These are phyloP conservation scores for Stygiomarasmius scandens DNA, from an alignment of 1,284 basidiomycete genomes.

Conservation along the genomic window DNA sequence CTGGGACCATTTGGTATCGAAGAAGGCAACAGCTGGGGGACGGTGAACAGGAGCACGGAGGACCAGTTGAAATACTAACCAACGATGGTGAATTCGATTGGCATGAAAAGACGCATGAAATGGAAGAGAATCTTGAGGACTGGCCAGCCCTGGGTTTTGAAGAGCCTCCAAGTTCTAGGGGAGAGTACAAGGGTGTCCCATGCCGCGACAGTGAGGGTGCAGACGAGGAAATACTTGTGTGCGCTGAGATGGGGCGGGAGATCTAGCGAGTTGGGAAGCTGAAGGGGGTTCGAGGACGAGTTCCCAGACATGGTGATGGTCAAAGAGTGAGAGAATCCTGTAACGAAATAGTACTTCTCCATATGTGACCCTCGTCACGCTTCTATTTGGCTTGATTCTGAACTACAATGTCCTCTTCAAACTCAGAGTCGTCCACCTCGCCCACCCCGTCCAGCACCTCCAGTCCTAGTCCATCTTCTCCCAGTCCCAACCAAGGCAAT, in stretches of 20 bases:
- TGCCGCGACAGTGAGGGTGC: constrained; percentile 81
- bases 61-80: constrained; percentile 44
- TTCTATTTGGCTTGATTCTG: background rate
- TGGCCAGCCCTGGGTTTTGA: constrained; percentile 73
- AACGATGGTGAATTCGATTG: constrained; percentile 72
- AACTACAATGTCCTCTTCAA: background rate
- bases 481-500: constrained; percentile 31
- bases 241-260: constrained; percentile 75
- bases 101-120: constrained; percentile 74
- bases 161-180: constrained; percentile 72
- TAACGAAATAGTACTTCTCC: no score
- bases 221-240: constrained; percentile 85
- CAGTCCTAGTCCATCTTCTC: constrained; percentile 16
- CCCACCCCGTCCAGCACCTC: background rate
- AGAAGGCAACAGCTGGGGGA: constrained; percentile 72
- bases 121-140: constrained; percentile 74
- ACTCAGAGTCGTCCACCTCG: constrained; percentile 11
- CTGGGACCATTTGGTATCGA: constrained; percentile 68
- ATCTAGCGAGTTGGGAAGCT: constrained; percentile 59
- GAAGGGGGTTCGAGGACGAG: constrained; percentile 23
- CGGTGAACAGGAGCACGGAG: constrained; percentile 7
- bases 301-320: constrained; percentile 31
- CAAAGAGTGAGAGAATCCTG: constrained; percentile 1
- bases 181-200: constrained; percentile 85
- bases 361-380: background rate